Evolutionary conservation across 108 stramenopile genomes (phyloP).

Genomic region (Skeletonema marinoi): DNA sequence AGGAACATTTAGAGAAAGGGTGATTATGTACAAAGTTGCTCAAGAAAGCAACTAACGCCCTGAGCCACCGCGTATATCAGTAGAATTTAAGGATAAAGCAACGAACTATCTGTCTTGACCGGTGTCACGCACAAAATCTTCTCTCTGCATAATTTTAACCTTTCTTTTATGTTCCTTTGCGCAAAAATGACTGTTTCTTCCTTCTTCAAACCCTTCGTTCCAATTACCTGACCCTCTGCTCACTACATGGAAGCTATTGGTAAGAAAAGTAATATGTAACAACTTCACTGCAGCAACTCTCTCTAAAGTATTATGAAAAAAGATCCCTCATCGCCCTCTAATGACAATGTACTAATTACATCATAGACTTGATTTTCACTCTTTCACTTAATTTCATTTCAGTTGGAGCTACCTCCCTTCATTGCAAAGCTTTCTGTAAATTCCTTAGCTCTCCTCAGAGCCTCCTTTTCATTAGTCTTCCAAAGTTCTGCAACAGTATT

Average conservation of each 20-base stretch:
- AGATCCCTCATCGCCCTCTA: background rate
- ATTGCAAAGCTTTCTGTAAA: constrained; percentile 92
- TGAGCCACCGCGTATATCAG: background rate
- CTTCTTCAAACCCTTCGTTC: too few relatives aligned
- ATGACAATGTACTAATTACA: background rate
- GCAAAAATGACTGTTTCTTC: too few relatives aligned
- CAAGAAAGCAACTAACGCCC: background rate
- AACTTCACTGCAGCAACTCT: too few relatives aligned
- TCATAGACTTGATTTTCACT: background rate
- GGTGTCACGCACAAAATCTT: too few relatives aligned
- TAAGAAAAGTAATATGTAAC: too few relatives aligned
- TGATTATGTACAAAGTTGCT: background rate
- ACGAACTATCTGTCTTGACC: background rate
- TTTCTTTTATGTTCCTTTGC: too few relatives aligned
- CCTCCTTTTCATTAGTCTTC: constrained; percentile 94
- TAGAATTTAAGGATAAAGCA: background rate
- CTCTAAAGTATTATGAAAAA: too few relatives aligned
- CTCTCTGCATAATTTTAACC: too few relatives aligned
- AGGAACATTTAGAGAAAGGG: background rate
- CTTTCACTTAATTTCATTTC: background rate
- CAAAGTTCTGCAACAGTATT: constrained; percentile 97
- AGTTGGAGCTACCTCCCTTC: constrained; percentile 25
- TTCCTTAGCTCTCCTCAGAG: constrained; percentile 84
- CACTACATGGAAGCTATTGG: too few relatives aligned
- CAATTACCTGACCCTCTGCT: too few relatives aligned